A percentile compares a stretch with the other conserved stretches of the same genome.
Conservation (phyloP, 257 asterid genomes). For the Nicotiana noctiflora region DNA sequence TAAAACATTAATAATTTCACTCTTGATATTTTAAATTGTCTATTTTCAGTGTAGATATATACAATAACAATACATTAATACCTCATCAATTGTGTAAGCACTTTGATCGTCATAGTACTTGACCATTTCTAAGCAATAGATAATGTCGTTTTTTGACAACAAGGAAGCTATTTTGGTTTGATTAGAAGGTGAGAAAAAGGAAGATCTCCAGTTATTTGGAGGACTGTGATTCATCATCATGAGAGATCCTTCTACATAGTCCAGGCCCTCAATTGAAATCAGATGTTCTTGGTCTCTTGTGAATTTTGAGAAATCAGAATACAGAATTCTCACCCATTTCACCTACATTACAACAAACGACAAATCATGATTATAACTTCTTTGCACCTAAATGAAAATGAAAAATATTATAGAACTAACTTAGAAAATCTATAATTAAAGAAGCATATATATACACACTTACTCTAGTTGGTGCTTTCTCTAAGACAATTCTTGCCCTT, state of each 20-base stretch:
- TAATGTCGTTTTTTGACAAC: conserved; percentile 27
- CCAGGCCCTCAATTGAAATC: conserved; percentile 29
- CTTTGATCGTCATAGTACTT: conserved; percentile 39
- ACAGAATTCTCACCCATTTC: conserved; percentile 35
- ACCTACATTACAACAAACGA: too few relatives aligned
- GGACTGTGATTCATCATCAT: conserved; percentile 39
- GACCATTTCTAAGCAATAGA: conserved; percentile 49
- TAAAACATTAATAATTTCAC: not conserved
- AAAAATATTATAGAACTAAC: too few relatives aligned
- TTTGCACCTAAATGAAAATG: too few relatives aligned
- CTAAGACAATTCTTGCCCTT: conserved; percentile 39
- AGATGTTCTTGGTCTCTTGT: conserved; percentile 33
- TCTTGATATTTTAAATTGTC: too few relatives aligned
- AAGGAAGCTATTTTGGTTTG: conserved; percentile 37
- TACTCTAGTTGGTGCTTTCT: conserved; percentile 43
- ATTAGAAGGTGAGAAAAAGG: conserved; percentile 41
- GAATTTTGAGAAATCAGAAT: conserved; percentile 26
- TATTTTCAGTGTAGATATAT: too few relatives aligned
- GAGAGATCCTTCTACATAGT: conserved; percentile 58
- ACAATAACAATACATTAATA: too few relatives aligned
- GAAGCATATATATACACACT: too few relatives aligned
- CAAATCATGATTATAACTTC: too few relatives aligned
- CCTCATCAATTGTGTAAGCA: conserved; percentile 30
- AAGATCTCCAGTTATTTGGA: conserved; percentile 62
- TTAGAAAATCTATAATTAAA: too few relatives aligned